Percentiles rank a stretch among this genome's conserved stretches.
phyloP scores from a whole-genome alignment of 1,284 basidiomycete genomes.

The Ceratobasidium sp. region DNA sequence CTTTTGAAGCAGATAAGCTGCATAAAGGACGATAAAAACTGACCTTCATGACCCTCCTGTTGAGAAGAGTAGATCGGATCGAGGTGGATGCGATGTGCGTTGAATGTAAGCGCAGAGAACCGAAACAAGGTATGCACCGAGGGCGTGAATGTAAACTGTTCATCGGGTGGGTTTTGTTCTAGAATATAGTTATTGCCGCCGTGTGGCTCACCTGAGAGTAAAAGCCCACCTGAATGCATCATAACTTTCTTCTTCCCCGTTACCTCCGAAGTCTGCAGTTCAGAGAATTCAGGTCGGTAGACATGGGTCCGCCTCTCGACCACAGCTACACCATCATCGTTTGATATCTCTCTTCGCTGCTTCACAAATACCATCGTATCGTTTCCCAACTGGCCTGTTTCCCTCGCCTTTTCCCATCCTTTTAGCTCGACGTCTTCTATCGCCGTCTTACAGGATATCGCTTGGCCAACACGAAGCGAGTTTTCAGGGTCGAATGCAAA shows the following conservation, averaged over 20 bases:
- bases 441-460: slow-evolving; percentile 65
- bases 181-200: background rate
- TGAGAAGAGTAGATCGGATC: slow-evolving; percentile 76
- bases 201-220: background rate
- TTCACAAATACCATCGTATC: slow-evolving; percentile 84
- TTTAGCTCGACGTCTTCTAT: slow-evolving; percentile 75
- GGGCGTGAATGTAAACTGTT: slow-evolving; percentile 73
- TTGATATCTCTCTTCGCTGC: slow-evolving; percentile 60
- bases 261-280: slow-evolving; percentile 3
- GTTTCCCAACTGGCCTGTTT: slow-evolving; percentile 45
- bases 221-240: slow-evolving; percentile 62
- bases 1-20: no score
- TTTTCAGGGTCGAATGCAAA: slow-evolving; percentile 71
- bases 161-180: slow-evolving; percentile 59
- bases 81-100: slow-evolving; percentile 80
- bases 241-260: slow-evolving; percentile 54
- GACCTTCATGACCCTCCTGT: slow-evolving; percentile 81
- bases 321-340: slow-evolving; percentile 62
- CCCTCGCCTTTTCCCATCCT: slow-evolving; percentile 63
- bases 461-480: slow-evolving; percentile 69
- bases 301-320: slow-evolving; percentile 81
- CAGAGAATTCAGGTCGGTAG: slow-evolving; percentile 64
- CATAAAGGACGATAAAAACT: slow-evolving; percentile 48
- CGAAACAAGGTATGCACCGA: slow-evolving; percentile 81
- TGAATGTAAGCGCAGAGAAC: slow-evolving; percentile 87